phyloP scores from a whole-genome alignment of 2,329 filamentous ascomycete genomes.

The Tolypocladium capitatum region DNA sequence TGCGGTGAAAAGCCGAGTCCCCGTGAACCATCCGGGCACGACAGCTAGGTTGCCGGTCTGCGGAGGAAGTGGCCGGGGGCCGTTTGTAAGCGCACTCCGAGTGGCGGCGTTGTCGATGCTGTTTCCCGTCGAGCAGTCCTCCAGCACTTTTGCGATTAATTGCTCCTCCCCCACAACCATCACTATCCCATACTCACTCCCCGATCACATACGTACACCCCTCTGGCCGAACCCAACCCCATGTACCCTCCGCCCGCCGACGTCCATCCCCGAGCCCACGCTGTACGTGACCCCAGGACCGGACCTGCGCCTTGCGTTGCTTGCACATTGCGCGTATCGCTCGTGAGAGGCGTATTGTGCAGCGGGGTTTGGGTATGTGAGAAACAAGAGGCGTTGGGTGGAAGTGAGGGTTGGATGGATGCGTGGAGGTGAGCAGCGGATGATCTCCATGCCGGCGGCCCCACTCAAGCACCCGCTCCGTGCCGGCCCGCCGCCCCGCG shows the following conservation, averaged over 20 bases:
- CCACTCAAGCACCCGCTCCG: background rate
- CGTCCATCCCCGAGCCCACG: slow-evolving; percentile 50
- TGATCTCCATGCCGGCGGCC: background rate
- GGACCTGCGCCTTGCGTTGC: slow-evolving; percentile 43
- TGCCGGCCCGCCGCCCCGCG: background rate
- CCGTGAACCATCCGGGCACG: background rate
- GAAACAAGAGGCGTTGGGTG: background rate
- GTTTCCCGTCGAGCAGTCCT: too few relatives aligned
- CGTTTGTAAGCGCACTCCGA: background rate
- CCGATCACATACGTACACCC: slow-evolving; percentile 59
- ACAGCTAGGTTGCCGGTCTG: background rate
- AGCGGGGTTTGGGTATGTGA: background rate
- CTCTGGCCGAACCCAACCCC: slow-evolving; percentile 53
- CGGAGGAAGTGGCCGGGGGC: background rate
- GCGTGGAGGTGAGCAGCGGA: background rate
- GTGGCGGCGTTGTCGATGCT: background rate
- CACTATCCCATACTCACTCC: slow-evolving; percentile 23
- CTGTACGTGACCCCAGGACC: slow-evolving; percentile 54
- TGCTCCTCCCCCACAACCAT: background rate
- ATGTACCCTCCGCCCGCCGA: slow-evolving; percentile 49
- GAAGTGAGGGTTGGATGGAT: background rate
- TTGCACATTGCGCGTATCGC: slow-evolving; percentile 11
- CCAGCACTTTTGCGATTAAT: background rate
- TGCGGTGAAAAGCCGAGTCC: background rate
- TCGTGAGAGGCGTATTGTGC: background rate